Evolutionary conservation across 2,329 filamentous ascomycete genomes (phyloP), one percentile per base, ranked within the genome.

Genomic region (Colletotrichum spinosum): DNA sequence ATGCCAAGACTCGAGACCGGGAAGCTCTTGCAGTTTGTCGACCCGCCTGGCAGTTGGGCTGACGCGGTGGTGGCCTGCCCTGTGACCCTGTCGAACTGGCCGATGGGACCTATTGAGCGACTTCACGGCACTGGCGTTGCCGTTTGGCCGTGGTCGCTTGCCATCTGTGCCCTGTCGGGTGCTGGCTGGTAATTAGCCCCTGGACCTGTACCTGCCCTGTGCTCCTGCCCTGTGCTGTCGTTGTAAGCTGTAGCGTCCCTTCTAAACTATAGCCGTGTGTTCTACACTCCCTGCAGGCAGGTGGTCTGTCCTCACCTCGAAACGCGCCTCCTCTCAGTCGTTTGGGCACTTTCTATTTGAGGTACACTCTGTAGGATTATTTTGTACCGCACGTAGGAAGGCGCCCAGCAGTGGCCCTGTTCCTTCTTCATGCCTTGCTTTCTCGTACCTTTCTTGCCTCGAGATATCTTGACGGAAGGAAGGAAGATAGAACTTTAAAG

Each of bases 1-100:
- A 25, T 65, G 62, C 62, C 62, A 65, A 65, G 62, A 65, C 62
- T 55, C 38, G 52, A 45, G 62, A 62, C 62, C 62, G 56, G 62
- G 58, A 62, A 65, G 62, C 62, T 65, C 57, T 61, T 65, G 62
- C 46, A 51, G 55, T 55, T 49, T 55, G 50, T 59, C 52, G 49
- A 53, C 60, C 53, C 62, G 13, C 13, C 64, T 49, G 4, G 38
- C 64, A 50, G 48, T 59, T 65, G 58, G 58, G 58, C 62, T 67
- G 64, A 67, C 64, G 59, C 53, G 60, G 55, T 64, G 60, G 60
- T 67, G 54, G 64, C 25, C 25, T 25, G 25, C 25, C 25, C 25
- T 25, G 25, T 25, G 25, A 25, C 25, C 25, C 25, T 25, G 55
- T 50, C 45, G 54, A 45, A 49, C 44, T 33, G 41, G 54, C 35